Evolutionary conservation across 805 yeast genomes (phyloP).

Genomic region (Kodamaea restingae): DNA sequence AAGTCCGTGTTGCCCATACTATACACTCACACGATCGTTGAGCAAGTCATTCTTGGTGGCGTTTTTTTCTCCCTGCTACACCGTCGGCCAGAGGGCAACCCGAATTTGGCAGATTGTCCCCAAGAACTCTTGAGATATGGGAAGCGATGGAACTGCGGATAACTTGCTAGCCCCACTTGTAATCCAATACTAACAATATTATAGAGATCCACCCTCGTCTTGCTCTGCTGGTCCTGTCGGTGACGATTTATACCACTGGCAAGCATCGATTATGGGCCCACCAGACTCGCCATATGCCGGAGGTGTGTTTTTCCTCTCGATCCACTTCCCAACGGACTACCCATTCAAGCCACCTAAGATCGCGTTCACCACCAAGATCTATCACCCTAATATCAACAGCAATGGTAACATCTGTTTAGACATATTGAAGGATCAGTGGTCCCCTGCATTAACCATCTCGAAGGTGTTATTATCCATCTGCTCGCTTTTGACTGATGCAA

Average conservation of each 20-base stretch:
- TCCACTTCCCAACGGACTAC: conserved; percentile 98
- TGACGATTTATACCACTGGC: conserved; percentile 98
- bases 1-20: too few species aligned
- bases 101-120: conserved; percentile 8
- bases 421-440: conserved; percentile 97
- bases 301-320: conserved; percentile 93
- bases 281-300: conserved; percentile 86
- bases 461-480: conserved; percentile 93
- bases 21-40: conserved; percentile 3
- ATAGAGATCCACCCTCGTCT: conserved; percentile 96
- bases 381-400: conserved; percentile 95
- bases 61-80: conserved; percentile 1
- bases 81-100: not conserved
- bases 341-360: conserved; percentile 97
- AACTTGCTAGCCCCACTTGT: too few species aligned
- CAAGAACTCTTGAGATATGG: not conserved
- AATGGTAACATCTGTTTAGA: conserved; percentile 96
- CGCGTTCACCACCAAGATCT: conserved; percentile 87
- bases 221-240: conserved; percentile 99
- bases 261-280: conserved; percentile 99
- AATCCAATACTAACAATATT: conserved; percentile 13
- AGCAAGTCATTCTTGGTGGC: conserved; percentile 4
- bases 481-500: conserved; percentile 94
- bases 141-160: not conserved
- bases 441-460: conserved; percentile 95